A percentile compares a stretch with the other conserved stretches of the same genome.
Conservation (phyloP, 2,329 filamentous ascomycete genomes). For the Ceratocystis variospora region DNA sequence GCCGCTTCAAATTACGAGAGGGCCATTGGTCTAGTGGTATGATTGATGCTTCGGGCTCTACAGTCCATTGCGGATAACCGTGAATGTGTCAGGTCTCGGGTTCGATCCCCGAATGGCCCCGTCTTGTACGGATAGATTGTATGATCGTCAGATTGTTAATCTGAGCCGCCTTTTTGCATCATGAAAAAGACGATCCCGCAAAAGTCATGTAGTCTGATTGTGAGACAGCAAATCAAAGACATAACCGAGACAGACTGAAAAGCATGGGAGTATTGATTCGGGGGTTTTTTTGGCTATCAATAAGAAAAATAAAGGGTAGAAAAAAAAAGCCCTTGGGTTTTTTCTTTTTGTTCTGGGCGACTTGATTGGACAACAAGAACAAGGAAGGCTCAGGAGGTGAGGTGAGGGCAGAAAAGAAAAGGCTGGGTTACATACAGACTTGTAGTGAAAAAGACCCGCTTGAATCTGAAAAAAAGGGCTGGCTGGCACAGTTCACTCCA, state of each 20-base stretch:
- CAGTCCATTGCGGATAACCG: slow-evolving; percentile 16
- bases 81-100: slow-evolving; percentile 19
- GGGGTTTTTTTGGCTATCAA: neutral
- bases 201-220: too few species aligned
- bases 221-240: neutral
- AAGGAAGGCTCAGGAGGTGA: neutral
- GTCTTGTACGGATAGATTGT: neutral
- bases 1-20: neutral
- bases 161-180: neutral
- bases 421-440: neutral
- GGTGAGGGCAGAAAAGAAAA: neutral
- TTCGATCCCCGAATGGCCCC: slow-evolving; percentile 19
- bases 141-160: neutral
- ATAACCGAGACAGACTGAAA: neutral
- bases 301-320: neutral
- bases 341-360: neutral
- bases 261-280: neutral
- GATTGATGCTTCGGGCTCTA: slow-evolving; percentile 19
- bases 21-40: slow-evolving; percentile 19
- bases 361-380: neutral
- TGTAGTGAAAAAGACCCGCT: neutral
- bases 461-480: neutral
- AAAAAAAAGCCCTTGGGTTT: neutral
- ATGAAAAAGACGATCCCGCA: too few species aligned
- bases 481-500: neutral